Percentiles rank a stretch among this genome's conserved stretches.
phyloP scores from a whole-genome alignment of 768 basidiomycete species.

The Phlebiopsis gigantea region DNA sequence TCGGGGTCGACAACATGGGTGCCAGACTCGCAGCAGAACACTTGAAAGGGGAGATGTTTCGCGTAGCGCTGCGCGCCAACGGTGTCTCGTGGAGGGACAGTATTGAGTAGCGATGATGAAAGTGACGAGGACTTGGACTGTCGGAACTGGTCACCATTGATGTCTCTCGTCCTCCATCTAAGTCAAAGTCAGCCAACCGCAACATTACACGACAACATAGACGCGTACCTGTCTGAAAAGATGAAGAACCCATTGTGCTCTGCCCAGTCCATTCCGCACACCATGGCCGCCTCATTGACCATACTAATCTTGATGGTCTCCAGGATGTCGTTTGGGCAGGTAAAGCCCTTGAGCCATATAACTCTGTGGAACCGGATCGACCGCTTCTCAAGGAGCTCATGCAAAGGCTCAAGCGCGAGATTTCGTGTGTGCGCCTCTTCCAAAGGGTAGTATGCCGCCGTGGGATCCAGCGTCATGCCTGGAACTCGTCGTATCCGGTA shows the following conservation, averaged over 20 bases:
- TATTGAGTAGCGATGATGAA: constrained; percentile 84
- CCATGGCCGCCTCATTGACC: constrained; percentile 93
- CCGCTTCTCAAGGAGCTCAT: constrained; percentile 72
- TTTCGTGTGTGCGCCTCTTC: constrained; percentile 96
- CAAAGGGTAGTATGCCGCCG: constrained; percentile 88
- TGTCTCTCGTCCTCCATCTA: constrained; percentile 97
- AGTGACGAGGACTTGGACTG: constrained; percentile 94
- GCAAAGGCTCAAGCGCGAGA: constrained; percentile 83
- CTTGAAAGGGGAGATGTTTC: constrained; percentile 94
- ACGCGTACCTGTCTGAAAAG: constrained; percentile 88
- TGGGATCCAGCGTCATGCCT: constrained; percentile 86
- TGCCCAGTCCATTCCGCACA: constrained; percentile 99
- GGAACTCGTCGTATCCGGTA: constrained; percentile 91
- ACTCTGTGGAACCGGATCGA: constrained; percentile 85
- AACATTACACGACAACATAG: neutral
- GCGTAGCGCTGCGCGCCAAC: constrained; percentile 78
- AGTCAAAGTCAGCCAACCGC: neutral
- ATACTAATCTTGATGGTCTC: constrained; percentile 91
- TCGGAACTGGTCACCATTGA: constrained; percentile 96
- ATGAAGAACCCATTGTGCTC: constrained; percentile 97
- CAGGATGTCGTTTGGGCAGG: constrained; percentile 96
- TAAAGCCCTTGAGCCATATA: constrained; percentile 98
- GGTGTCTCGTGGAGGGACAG: constrained; percentile 88
- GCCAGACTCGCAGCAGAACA: constrained; percentile 98
- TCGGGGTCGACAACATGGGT: constrained; percentile 95